Percentiles rank a stretch among this genome's conserved stretches.
These are phyloP conservation scores for Calvatia gigantea DNA, from an alignment of 768 basidiomycete species.

Conservation along the genomic window DNA sequence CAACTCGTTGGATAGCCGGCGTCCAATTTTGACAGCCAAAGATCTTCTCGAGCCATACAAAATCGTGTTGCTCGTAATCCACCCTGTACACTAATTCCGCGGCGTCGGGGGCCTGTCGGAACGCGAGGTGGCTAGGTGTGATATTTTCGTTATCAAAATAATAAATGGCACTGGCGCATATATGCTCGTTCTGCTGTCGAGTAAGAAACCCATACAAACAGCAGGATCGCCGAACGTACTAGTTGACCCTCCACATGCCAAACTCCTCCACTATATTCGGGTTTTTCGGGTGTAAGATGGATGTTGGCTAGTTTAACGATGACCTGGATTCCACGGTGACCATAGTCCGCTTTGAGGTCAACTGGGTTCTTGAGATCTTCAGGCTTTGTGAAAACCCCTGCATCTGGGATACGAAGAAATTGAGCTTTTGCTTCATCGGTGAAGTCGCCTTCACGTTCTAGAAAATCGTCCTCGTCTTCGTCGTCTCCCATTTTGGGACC, in stretches of 20 bases:
- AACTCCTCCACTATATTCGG: slow-evolving; percentile 21
- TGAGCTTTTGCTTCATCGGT: background rate
- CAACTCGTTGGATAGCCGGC: slow-evolving; percentile 26
- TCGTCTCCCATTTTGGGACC: too few species aligned
- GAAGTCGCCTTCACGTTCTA: too few species aligned
- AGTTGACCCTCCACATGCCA: slow-evolving; percentile 31
- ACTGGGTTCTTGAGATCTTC: background rate
- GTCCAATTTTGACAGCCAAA: slow-evolving; percentile 23
- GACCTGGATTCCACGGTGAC: slow-evolving; percentile 15
- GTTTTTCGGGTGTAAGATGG: slow-evolving; percentile 27
- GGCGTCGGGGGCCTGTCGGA: slow-evolving; percentile 18
- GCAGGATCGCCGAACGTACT: slow-evolving; percentile 7
- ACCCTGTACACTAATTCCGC: background rate
- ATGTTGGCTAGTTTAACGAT: slow-evolving; percentile 25
- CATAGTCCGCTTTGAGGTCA: slow-evolving; percentile 14
- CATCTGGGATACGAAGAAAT: background rate
- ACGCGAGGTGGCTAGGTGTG: slow-evolving; percentile 20
- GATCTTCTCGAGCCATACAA: slow-evolving; percentile 25
- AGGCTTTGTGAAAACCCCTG: too few species aligned
- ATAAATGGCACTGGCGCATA: slow-evolving; percentile 27
- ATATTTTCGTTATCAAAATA: slow-evolving; percentile 26
- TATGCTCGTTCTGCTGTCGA: slow-evolving; percentile 28
- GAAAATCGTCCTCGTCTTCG: too few species aligned
- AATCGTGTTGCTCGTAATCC: slow-evolving; percentile 21
- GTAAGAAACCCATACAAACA: background rate